Conservation (phyloP, 2,329 filamentous ascomycete genomes). For the Myriosclerotinia curreyana region DNA sequence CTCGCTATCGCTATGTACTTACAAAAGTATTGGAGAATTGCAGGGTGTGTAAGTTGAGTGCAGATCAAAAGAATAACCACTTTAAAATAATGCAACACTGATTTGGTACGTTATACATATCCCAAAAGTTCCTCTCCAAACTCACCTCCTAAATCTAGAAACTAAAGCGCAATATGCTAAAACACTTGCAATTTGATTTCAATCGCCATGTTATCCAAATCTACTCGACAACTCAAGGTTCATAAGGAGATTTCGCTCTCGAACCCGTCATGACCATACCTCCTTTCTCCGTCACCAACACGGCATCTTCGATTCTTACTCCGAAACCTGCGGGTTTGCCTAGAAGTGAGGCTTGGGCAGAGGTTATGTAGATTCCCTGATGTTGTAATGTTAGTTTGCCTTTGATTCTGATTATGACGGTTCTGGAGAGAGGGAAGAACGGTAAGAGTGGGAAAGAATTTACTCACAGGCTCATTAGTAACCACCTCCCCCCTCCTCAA, state of each 20-base stretch:
- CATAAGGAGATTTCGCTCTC: slow-evolving; percentile 31
- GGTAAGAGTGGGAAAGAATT: background rate
- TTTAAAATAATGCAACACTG: too few relatives aligned
- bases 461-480: slow-evolving; percentile 53
- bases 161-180: too few relatives aligned
- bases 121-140: too few relatives aligned
- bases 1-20: too few relatives aligned
- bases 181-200: too few relatives aligned
- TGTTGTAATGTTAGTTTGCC: background rate
- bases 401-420: background rate
- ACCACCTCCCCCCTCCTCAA: slow-evolving; percentile 59
- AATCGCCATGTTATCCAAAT: too few relatives aligned
- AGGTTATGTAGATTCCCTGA: slow-evolving; percentile 53
- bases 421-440: background rate
- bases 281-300: slow-evolving; percentile 52
- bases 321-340: slow-evolving; percentile 50
- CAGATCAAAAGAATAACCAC: too few relatives aligned
- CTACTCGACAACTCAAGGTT: slow-evolving; percentile 25
- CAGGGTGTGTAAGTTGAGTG: too few relatives aligned
- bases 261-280: slow-evolving; percentile 42
- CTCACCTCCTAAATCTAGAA: too few relatives aligned
- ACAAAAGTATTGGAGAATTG: too few relatives aligned
- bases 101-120: too few relatives aligned
- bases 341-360: slow-evolving; percentile 36
- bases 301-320: slow-evolving; percentile 59